Conservation (phyloP, 106 monocot genomes). For the Dendrobium huoshanense region DNA sequence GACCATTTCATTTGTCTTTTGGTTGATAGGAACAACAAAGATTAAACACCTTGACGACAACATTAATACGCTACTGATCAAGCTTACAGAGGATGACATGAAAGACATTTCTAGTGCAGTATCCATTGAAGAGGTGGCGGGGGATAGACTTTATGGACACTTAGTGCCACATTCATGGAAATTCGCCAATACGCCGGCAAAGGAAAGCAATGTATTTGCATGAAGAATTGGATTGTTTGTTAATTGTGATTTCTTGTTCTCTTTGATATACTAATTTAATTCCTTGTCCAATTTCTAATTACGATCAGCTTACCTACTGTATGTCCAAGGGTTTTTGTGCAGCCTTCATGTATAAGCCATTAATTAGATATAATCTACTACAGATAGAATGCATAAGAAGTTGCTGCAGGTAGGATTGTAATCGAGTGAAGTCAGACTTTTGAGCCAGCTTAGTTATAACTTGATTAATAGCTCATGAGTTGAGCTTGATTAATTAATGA, state of each 20-base stretch:
- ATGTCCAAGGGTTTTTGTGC: background rate
- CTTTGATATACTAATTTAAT: too few species aligned
- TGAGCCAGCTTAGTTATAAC: too few species aligned
- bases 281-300: too few species aligned
- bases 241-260: background rate
- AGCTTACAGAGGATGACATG: slow-evolving; percentile 25
- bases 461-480: too few species aligned
- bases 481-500: too few species aligned
- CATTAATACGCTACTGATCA: slow-evolving; percentile 18
- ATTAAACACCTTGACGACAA: slow-evolving; percentile 21
- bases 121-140: slow-evolving; percentile 13
- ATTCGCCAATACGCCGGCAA: slow-evolving; percentile 12
- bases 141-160: background rate
- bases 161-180: slow-evolving; percentile 7
- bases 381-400: too few species aligned
- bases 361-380: too few species aligned
- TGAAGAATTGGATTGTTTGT: slow-evolving; percentile 2
- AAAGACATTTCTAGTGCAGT: slow-evolving; percentile 20
- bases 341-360: too few species aligned
- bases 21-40: slow-evolving; percentile 22
- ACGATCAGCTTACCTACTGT: background rate
- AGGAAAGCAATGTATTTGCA: slow-evolving; percentile 2
- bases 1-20: background rate
- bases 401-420: too few species aligned
- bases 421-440: too few species aligned